Evolutionary conservation across 2,329 filamentous ascomycete genomes (phyloP).

Genomic region (Cladosporium sp.): DNA sequence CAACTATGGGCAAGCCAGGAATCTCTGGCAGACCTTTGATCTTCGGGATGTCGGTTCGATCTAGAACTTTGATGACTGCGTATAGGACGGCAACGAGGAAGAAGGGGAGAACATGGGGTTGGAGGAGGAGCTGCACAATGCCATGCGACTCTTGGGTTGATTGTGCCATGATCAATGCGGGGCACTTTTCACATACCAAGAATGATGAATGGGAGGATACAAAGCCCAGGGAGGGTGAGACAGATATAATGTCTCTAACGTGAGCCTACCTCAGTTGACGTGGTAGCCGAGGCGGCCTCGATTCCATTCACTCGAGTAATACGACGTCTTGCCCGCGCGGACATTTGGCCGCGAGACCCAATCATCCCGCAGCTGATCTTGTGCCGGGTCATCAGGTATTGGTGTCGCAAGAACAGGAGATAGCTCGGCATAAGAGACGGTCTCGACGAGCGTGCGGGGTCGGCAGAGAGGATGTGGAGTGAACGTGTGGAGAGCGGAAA

Average conservation of each 20-base stretch:
- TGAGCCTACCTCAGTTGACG: not conserved
- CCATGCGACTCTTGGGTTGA: slow-evolving; percentile 21
- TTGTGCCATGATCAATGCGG: slow-evolving; percentile 21
- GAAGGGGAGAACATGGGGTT: slow-evolving; percentile 39
- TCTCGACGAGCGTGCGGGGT: not conserved
- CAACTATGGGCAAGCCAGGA: slow-evolving; percentile 45
- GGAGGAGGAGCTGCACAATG: slow-evolving; percentile 28
- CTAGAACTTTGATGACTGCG: slow-evolving; percentile 39
- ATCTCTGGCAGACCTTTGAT: slow-evolving; percentile 47
- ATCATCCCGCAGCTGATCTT: not conserved
- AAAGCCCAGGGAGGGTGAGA: not conserved
- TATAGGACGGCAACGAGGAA: slow-evolving; percentile 38
- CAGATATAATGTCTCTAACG: not conserved
- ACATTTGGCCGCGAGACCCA: slow-evolving; percentile 1
- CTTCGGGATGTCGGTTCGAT: slow-evolving; percentile 44
- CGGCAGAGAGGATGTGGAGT: not conserved
- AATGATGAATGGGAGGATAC: not conserved
- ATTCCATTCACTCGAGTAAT: not conserved
- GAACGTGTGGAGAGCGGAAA: not conserved
- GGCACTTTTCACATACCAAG: not conserved
- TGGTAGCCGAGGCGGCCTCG: slow-evolving; percentile 10
- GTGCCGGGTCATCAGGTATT: not conserved
- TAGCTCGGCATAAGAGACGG: not conserved
- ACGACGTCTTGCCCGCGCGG: slow-evolving; percentile 7
- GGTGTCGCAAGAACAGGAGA: not conserved